A percentile compares a stretch with the other conserved stretches of the same genome.
phyloP scores from a whole-genome alignment of 2,329 filamentous ascomycete species.

The Hypoxylon sp. region DNA sequence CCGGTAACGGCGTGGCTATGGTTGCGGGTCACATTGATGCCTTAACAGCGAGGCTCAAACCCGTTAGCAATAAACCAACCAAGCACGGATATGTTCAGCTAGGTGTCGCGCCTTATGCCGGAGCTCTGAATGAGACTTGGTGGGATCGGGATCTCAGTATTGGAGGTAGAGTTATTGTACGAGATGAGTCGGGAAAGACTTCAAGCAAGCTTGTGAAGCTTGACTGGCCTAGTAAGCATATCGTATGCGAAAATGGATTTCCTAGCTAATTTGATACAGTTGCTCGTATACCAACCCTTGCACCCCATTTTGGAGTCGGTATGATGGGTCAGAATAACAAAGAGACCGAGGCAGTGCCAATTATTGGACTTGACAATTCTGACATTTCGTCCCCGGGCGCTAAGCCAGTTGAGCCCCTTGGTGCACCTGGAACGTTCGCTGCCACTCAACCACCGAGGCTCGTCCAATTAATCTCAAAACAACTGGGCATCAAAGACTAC shows the following conservation, averaged over 20 bases:
- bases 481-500: conserved; percentile 82
- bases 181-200: conserved; percentile 83
- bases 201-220: conserved; percentile 87
- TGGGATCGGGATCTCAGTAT: conserved; percentile 96
- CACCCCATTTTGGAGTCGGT: conserved; percentile 90
- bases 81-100: conserved; percentile 90
- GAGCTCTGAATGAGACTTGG: conserved; percentile 90
- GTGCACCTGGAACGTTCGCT: conserved; percentile 79
- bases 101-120: conserved; percentile 93
- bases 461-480: conserved; percentile 83
- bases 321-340: conserved; percentile 79
- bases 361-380: conserved; percentile 88
- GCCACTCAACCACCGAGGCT: conserved; percentile 88
- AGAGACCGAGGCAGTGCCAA: conserved; percentile 94
- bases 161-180: conserved; percentile 89
- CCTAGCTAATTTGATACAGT: conserved; percentile 60
- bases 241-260: neutral
- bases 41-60: conserved; percentile 91
- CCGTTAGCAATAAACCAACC: conserved; percentile 85
- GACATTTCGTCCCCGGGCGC: conserved; percentile 61
- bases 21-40: conserved; percentile 95
- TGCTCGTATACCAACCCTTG: conserved; percentile 90
- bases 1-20: conserved; percentile 89
- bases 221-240: conserved; percentile 80
- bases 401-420: conserved; percentile 64